These are phyloP conservation scores for Fragaria iinumae DNA, from an alignment of 306 rosid species.

Conservation along the genomic window DNA sequence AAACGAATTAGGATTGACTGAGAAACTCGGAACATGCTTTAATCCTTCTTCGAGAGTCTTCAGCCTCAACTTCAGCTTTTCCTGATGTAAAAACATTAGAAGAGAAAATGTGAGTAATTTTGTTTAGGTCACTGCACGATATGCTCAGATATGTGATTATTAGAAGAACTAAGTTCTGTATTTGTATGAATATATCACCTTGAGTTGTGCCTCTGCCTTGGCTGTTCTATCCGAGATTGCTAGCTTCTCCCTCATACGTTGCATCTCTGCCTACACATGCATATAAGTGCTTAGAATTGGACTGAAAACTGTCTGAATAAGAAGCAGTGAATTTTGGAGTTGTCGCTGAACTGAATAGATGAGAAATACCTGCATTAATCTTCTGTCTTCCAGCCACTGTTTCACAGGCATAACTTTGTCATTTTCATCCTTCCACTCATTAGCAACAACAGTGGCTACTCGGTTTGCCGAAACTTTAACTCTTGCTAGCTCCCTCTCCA, in stretches of 20 bases:
- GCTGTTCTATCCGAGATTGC: slow-evolving; percentile 83
- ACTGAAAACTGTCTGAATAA: neutral
- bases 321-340: neutral
- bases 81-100: slow-evolving; percentile 43
- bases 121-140: neutral
- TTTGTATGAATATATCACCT: slow-evolving; percentile 44
- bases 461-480: slow-evolving; percentile 77
- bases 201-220: slow-evolving; percentile 88
- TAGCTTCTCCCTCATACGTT: slow-evolving; percentile 80
- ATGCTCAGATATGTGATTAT: neutral
- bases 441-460: slow-evolving; percentile 77
- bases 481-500: slow-evolving; percentile 90
- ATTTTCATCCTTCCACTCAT: slow-evolving; percentile 95
- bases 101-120: neutral
- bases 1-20: slow-evolving; percentile 37
- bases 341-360: neutral
- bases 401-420: slow-evolving; percentile 91
- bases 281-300: neutral
- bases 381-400: slow-evolving; percentile 95
- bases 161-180: slow-evolving; percentile 4
- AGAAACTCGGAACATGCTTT: slow-evolving; percentile 45
- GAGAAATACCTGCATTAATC: slow-evolving; percentile 67
- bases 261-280: slow-evolving; percentile 74
- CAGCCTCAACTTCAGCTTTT: slow-evolving; percentile 79
- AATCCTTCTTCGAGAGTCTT: slow-evolving; percentile 86